A percentile compares a stretch with the other conserved stretches of the same genome.
phyloP scores from a whole-genome alignment of 371 early-diverging fungal species.

The Haplosporangium sp. region DNA sequence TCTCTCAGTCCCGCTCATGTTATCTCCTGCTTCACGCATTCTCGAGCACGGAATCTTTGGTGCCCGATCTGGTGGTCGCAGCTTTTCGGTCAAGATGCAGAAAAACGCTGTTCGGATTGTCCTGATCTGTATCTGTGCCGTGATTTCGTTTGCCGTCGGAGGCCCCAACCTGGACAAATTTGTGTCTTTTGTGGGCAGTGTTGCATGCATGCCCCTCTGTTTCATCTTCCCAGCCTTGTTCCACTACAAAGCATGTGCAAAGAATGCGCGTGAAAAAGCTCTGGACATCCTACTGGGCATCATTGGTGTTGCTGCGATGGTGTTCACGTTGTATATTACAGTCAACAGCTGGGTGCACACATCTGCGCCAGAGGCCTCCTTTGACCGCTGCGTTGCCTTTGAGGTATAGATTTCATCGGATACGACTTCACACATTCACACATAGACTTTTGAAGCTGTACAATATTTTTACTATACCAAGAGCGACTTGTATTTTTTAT shows the following conservation, averaged over 20 bases:
- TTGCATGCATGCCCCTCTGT: constrained; percentile 65
- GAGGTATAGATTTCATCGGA: no score
- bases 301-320: constrained; percentile 79
- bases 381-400: constrained; percentile 34
- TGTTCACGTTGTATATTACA: constrained; percentile 81
- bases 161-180: constrained; percentile 75
- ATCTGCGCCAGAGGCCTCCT: constrained; percentile 6
- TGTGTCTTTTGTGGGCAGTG: constrained; percentile 68
- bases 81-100: constrained; percentile 63
- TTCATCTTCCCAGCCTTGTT: constrained; percentile 84
- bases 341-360: constrained; percentile 67
- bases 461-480: background rate
- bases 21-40: constrained; percentile 78
- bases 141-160: constrained; percentile 70
- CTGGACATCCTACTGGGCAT: constrained; percentile 68
- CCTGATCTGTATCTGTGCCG: constrained; percentile 61
- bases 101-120: constrained; percentile 69
- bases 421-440: background rate
- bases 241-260: constrained; percentile 68
- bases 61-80: constrained; percentile 39
- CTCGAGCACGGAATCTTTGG: constrained; percentile 65
- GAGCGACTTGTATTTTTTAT: background rate
- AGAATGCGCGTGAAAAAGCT: constrained; percentile 34
- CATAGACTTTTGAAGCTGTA: background rate
- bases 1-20: constrained; percentile 72